phyloP scores from a whole-genome alignment of 768 basidiomycete genomes.

The Mycena indigotica region DNA sequence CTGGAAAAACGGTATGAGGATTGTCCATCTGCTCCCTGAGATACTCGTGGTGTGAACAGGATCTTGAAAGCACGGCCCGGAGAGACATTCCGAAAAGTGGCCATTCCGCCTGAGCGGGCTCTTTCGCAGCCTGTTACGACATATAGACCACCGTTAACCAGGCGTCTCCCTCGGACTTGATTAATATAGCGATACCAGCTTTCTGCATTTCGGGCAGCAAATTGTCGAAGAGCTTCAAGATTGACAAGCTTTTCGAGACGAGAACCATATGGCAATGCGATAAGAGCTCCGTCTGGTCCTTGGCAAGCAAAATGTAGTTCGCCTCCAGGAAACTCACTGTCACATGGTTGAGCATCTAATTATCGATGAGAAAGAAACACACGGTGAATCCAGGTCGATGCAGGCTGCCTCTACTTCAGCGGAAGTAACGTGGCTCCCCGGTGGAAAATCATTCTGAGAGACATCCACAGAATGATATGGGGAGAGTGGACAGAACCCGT shows the following conservation, averaged over 20 bases:
- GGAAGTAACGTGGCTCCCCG: neutral
- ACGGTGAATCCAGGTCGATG: neutral
- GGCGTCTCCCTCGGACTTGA: neutral
- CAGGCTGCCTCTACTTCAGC: neutral
- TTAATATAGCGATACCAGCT: constrained; percentile 1
- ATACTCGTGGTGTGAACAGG: neutral
- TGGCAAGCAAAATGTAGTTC: neutral
- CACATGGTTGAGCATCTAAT: neutral
- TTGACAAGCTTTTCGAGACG: neutral
- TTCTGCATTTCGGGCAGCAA: neutral
- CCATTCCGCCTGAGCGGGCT: neutral
- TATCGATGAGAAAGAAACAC: neutral
- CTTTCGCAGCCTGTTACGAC: constrained; percentile 1
- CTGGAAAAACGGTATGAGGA: neutral
- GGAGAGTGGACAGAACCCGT: constrained; percentile 15
- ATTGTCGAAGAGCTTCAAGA: neutral
- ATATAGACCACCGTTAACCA: neutral
- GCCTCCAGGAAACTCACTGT: neutral
- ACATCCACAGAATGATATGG: neutral
- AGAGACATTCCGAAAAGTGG: neutral
- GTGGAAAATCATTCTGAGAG: neutral
- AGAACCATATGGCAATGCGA: neutral
- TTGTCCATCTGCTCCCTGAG: neutral
- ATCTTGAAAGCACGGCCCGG: neutral
- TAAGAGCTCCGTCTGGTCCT: neutral